Evolutionary conservation across 208 protist genomes (phyloP).

Genomic region (Acanthamoeba sp.): DNA sequence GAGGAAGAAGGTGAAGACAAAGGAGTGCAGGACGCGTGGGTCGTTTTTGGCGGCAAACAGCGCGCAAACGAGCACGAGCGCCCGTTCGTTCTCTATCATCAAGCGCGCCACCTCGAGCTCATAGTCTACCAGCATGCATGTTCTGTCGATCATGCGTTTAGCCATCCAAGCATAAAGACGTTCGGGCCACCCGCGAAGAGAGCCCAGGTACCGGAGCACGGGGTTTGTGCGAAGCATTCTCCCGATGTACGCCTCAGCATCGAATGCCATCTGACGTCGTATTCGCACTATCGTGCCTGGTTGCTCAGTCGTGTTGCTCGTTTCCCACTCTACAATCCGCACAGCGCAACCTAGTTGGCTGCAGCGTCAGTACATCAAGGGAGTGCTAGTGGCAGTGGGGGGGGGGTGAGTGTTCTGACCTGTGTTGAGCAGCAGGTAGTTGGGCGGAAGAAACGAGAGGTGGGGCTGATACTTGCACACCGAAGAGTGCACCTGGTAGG

Average conservation of each 20-base stretch:
- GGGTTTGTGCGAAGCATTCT: not conserved
- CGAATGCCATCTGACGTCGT: constrained; percentile 5
- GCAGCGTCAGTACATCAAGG: not conserved
- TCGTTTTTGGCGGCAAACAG: not conserved
- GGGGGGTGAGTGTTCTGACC: not conserved
- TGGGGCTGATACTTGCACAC: not conserved
- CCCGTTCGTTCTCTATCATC: constrained; percentile 6
- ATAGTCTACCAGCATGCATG: constrained; percentile 1
- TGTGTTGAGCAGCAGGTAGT: constrained; percentile 31
- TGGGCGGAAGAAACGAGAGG: not conserved
- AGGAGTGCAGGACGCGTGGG: not conserved
- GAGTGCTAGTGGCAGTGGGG: not conserved
- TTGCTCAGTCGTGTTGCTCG: not conserved
- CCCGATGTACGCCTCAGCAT: constrained; percentile 17
- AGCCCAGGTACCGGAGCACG: not conserved
- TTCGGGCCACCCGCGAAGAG: not conserved
- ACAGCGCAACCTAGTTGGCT: not conserved
- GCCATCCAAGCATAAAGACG: too few species aligned
- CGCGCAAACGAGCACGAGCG: not conserved
- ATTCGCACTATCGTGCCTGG: not conserved
- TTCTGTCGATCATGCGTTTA: not conserved
- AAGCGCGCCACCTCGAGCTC: constrained; percentile 5
- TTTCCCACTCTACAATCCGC: not conserved
- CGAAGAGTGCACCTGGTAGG: not conserved
- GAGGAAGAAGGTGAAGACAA: constrained; percentile 26